Evolutionary conservation across 139 green algal genomes (phyloP).

Genomic region (Microglena sp.): DNA sequence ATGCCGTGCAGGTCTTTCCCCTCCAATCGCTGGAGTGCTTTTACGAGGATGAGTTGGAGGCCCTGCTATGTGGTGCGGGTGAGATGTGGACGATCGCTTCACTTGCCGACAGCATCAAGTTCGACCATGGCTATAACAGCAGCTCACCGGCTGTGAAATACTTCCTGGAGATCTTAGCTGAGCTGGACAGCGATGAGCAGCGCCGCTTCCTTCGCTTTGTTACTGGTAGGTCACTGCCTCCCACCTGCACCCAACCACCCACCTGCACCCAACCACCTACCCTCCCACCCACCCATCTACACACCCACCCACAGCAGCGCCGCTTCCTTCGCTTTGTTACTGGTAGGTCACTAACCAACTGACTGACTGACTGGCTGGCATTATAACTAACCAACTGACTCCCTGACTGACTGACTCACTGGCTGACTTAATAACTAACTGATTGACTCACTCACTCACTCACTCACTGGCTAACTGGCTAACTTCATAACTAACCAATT

Average conservation of each 20-base stretch:
- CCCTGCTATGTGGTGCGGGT: constrained; percentile 78
- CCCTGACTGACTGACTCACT: too few species aligned
- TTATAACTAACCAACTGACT: too few species aligned
- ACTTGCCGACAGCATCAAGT: constrained; percentile 82
- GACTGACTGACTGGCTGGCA: too few species aligned
- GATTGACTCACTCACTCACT: too few species aligned
- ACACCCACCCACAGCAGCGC: too few species aligned
- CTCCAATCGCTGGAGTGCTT: constrained; percentile 56
- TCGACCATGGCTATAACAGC: constrained; percentile 88
- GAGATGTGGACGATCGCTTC: constrained; percentile 74
- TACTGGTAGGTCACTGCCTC: constrained; percentile 64
- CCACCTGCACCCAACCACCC: too few species aligned
- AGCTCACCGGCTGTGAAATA: constrained; percentile 36
- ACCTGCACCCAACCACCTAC: too few species aligned
- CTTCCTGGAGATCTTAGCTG: constrained; percentile 80
- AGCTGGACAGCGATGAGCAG: constrained; percentile 78
- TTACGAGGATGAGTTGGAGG: constrained; percentile 87
- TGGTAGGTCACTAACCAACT: too few species aligned
- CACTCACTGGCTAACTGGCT: too few species aligned
- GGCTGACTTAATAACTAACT: too few species aligned
- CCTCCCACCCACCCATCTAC: too few species aligned
- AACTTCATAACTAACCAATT: too few species aligned
- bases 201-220: constrained; percentile 93
- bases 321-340: constrained; percentile 95
- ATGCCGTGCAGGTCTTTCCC: constrained; percentile 37